Evolutionary conservation across 1,284 basidiomycete genomes (phyloP).

Genomic region (Pseudozyma sp.): DNA sequence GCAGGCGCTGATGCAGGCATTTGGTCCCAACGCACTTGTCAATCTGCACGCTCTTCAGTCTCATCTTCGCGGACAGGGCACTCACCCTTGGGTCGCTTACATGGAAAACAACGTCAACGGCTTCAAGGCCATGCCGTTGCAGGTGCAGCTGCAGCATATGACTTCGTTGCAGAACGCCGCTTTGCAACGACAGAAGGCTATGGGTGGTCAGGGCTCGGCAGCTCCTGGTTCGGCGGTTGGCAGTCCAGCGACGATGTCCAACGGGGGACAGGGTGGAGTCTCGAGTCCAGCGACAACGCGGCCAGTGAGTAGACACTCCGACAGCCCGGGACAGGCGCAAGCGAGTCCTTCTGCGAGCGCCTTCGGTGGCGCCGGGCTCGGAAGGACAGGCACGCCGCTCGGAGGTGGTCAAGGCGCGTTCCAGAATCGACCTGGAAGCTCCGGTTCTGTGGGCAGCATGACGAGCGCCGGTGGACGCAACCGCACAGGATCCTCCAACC

Average conservation of each 20-base stretch:
- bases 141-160: constrained; percentile 57
- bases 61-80: constrained; percentile 49
- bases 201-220: constrained; percentile 6
- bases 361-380: constrained; percentile 10
- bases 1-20: constrained; percentile 53
- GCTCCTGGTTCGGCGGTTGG: constrained; percentile 4
- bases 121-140: constrained; percentile 48
- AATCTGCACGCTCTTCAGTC: constrained; percentile 54
- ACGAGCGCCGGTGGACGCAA: constrained; percentile 32
- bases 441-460: constrained; percentile 42
- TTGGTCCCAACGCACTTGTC: constrained; percentile 56
- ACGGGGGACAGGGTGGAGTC: constrained; percentile 12
- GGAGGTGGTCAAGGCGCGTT: constrained; percentile 17
- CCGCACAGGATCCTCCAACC: constrained; percentile 31
- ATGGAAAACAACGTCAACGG: constrained; percentile 49
- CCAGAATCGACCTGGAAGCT: constrained; percentile 37
- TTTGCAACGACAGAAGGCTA: constrained; percentile 33
- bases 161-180: constrained; percentile 46
- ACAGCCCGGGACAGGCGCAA: constrained; percentile 31
- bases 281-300: constrained; percentile 27
- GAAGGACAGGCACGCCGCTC: constrained; percentile 26
- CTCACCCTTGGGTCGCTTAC: constrained; percentile 51
- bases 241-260: constrained; percentile 28
- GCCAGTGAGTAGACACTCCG: constrained; percentile 26
- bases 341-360: constrained; percentile 27